These are phyloP conservation scores for Venturia oleaginea DNA, from an alignment of 2,329 filamentous ascomycete genomes.

Conservation along the genomic window DNA sequence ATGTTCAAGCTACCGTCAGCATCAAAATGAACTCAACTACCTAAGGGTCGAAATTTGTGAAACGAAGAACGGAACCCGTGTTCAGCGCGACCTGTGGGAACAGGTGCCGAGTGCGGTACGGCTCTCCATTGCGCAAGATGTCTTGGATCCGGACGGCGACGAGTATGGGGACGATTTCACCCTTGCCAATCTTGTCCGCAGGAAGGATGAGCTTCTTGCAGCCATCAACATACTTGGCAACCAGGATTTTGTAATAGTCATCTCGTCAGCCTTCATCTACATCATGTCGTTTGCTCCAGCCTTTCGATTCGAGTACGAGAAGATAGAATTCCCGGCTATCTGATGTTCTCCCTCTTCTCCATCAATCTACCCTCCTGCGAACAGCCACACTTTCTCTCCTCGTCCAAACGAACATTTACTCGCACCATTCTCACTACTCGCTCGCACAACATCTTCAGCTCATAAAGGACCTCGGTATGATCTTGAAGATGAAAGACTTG, in stretches of 20 bases:
- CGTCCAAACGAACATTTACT: not conserved
- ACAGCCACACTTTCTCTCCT: not conserved
- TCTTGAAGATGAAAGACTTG: too few relatives aligned
- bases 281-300: slow-evolving; percentile 4
- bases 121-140: slow-evolving; percentile 4
- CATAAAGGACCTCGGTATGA: not conserved
- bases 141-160: slow-evolving; percentile 2
- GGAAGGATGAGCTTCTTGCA: slow-evolving; percentile 1
- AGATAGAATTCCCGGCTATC: not conserved
- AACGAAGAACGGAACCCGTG: not conserved
- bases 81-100: not conserved
- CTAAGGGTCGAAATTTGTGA: not conserved
- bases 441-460: not conserved
- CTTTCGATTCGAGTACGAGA: not conserved
- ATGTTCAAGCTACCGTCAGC: not conserved
- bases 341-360: not conserved
- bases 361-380: not conserved
- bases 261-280: slow-evolving; percentile 1
- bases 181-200: not conserved
- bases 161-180: not conserved
- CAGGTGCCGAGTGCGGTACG: not conserved
- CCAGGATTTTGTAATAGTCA: not conserved
- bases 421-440: not conserved
- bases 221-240: slow-evolving; percentile 1
- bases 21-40: not conserved